A percentile compares a stretch with the other conserved stretches of the same genome.
phyloP scores from a whole-genome alignment of 1,139 yeast species.

The Yamadazyma siamensis region DNA sequence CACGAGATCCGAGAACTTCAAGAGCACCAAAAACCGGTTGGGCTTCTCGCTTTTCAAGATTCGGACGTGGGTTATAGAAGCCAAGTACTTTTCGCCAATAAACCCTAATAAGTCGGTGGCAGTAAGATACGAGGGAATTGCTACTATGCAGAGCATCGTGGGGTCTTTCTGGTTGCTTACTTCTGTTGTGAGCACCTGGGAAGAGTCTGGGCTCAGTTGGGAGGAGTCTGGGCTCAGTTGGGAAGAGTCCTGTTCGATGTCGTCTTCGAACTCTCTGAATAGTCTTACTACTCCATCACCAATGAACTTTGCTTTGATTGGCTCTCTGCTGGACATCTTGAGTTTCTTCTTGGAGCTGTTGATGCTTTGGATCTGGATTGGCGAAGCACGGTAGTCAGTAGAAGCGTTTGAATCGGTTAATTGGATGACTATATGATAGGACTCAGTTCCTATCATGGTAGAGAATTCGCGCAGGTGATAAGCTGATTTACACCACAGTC shows the following conservation, averaged over 20 bases:
- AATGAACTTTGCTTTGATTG: conserved; percentile 53
- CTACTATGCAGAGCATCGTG: conserved; percentile 72
- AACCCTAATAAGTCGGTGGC: conserved; percentile 81
- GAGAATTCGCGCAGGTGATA: no score
- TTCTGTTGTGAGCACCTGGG: conserved; percentile 1
- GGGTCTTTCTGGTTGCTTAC: conserved; percentile 42
- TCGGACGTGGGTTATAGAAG: conserved; percentile 68
- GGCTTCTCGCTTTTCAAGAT: conserved; percentile 65
- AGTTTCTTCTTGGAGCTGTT: conserved; percentile 14
- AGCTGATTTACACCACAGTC: not conserved
- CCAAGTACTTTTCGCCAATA: conserved; percentile 59
- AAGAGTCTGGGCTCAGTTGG: not conserved
- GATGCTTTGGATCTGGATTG: conserved; percentile 27
- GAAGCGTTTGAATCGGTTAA: conserved; percentile 9
- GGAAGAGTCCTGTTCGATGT: conserved; percentile 5
- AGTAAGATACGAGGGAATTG: conserved; percentile 85
- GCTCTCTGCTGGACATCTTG: conserved; percentile 32
- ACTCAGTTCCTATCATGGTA: conserved; percentile 45
- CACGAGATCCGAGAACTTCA: conserved; percentile 62
- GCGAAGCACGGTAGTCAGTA: conserved; percentile 34
- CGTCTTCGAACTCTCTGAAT: conserved; percentile 49
- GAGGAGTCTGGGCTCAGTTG: not conserved
- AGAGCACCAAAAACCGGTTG: conserved; percentile 70
- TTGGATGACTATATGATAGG: conserved; percentile 38
- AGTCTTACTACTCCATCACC: conserved; percentile 74